These are phyloP conservation scores for Gardenia jasminoides DNA, from an alignment of 257 asterid genomes.

Conservation along the genomic window DNA sequence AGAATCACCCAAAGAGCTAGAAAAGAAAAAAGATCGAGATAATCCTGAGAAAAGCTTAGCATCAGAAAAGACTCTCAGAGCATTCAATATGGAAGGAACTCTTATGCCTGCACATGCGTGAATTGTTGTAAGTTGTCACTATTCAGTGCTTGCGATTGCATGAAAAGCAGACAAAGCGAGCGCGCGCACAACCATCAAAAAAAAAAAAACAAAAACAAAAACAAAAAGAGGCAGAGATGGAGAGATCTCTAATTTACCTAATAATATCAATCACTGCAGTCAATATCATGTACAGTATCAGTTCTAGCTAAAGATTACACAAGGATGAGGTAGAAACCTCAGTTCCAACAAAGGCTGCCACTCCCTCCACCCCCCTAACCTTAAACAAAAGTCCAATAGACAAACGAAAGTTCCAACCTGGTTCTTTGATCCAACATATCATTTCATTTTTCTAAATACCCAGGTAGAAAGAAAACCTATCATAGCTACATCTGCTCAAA, in stretches of 20 bases:
- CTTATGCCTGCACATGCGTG: no score
- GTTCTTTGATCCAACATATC: neutral
- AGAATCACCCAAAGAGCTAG: no score
- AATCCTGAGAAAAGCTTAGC: no score
- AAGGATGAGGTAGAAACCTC: neutral
- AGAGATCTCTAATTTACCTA: neutral
- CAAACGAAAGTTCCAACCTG: conserved; percentile 3
- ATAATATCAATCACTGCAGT: neutral
- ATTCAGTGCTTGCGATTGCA: no score
- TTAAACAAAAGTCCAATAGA: neutral
- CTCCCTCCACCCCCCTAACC: neutral
- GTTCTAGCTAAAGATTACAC: conserved; percentile 10
- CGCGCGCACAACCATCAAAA: no score
- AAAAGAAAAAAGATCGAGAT: no score
- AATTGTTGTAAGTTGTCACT: no score
- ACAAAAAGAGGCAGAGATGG: neutral
- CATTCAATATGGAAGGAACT: no score
- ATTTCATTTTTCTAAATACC: neutral
- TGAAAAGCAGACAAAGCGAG: no score
- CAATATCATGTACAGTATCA: neutral
- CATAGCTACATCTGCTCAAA: neutral
- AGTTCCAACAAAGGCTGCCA: neutral
- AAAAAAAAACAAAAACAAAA: no score
- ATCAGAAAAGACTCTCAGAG: no score
- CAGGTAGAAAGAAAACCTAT: neutral